Base-by-base conservation (phyloP, 2,329 filamentous ascomycete species). In the Botrytis elliptica region DNA sequence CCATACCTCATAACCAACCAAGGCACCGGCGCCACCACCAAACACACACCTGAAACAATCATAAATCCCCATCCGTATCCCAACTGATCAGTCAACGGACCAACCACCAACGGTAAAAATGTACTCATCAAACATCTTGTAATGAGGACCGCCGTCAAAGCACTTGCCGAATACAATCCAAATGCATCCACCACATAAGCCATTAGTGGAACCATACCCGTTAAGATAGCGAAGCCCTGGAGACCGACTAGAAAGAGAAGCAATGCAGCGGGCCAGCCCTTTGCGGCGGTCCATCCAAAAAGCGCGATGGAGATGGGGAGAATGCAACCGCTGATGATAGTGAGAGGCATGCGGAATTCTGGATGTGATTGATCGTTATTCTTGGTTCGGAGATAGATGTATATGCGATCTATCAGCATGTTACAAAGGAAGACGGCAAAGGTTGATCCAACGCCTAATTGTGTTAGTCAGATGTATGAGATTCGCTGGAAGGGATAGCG, bases 271-370 rank as follows among this genome's bases (percentile, higher is more conserved):
- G 89, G 86, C 86, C 87, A 90, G 75, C 86, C 85, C 6, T 73
- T 2, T 82, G 81, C n/a, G 83, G 80, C 72, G 82, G 82, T 70
- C 88, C 88, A 90, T 44, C 88, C 88, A 77, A 89, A 90, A 77
- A 86, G 83, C 73, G 88, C 84, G 0, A 90, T 81, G 1, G 86
- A 84, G 20, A 89, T 80, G 0, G 90, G 90, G 0, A 91, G 59
- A 2, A 90, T 74, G 0, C 90, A 62, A 0, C 85, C 85, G 0
- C 86, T 87, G 0, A 86, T 82, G 18, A 88, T 78, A 80, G 89
- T 86, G 4, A 91, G 82, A 0, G 89, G 89, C 0, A 91, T 83
- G n/a, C 90, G 88, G 77, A 87, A 89, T 76, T 93, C 91, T 0
- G 91, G 90, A 4, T 63, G 33, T 22, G 38, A 46, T 5, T 68